A percentile compares a stretch with the other conserved stretches of the same genome.
Conservation (phyloP, 306 rosid genomes). For the Lathyrus oleraceus region DNA sequence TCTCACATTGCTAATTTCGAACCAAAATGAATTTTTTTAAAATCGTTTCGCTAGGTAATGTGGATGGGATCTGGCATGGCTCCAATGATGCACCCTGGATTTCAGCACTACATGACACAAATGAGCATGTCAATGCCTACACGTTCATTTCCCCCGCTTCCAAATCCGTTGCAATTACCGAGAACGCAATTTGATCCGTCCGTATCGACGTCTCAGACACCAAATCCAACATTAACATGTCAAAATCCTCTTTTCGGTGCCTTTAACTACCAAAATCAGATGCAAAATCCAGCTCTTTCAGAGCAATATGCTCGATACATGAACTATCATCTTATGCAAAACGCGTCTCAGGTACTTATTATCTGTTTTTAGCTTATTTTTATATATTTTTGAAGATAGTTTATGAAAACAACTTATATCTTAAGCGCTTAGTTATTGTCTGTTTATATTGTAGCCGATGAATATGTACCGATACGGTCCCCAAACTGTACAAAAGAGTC, state of each 20-base stretch:
- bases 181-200: slow-evolving; percentile 56
- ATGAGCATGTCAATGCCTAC: slow-evolving; percentile 71
- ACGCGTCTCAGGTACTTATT: slow-evolving; percentile 66
- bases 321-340: slow-evolving; percentile 80
- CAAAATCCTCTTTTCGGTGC: slow-evolving; percentile 61
- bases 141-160: slow-evolving; percentile 62
- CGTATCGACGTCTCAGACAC: slow-evolving; percentile 44
- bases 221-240: slow-evolving; percentile 57
- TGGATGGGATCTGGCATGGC: slow-evolving; percentile 96
- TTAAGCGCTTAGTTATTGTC: background rate
- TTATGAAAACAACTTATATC: background rate
- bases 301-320: slow-evolving; percentile 74
- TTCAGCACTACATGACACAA: slow-evolving; percentile 68
- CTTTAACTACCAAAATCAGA: slow-evolving; percentile 63
- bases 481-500: slow-evolving; percentile 55
- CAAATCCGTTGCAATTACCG: slow-evolving; percentile 57
- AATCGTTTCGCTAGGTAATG: slow-evolving; percentile 58
- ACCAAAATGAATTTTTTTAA: background rate
- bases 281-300: slow-evolving; percentile 67
- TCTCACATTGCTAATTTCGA: slow-evolving; percentile 17
- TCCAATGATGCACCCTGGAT: slow-evolving; percentile 81
- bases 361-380: no score
- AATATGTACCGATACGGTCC: slow-evolving; percentile 64
- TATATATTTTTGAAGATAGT: no score
- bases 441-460: slow-evolving; percentile 59